phyloP scores from a whole-genome alignment of 2,329 filamentous ascomycete genomes.

The Ceratocystis harringtonii region DNA sequence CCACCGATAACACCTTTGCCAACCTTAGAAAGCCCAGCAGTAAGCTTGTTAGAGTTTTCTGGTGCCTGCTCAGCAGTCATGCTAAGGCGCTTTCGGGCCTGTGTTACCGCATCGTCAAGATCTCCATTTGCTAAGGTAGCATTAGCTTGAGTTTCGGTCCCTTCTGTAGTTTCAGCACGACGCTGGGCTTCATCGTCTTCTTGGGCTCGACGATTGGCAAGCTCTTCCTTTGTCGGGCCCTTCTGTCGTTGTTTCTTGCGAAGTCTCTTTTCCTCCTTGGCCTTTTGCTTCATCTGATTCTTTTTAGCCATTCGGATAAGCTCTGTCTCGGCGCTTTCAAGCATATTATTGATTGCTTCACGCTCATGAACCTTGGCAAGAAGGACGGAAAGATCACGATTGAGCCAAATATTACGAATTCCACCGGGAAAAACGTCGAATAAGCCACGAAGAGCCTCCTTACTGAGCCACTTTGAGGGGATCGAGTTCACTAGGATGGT shows the following conservation, averaged over 20 bases:
- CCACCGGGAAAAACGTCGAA: slow-evolving; percentile 96
- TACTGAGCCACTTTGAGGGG: slow-evolving; percentile 75
- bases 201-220: slow-evolving; percentile 30
- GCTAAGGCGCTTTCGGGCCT: slow-evolving; percentile 20
- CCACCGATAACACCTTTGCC: slow-evolving; percentile 12
- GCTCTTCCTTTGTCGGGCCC: slow-evolving; percentile 37
- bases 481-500: slow-evolving; percentile 89
- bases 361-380: slow-evolving; percentile 70
- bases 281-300: slow-evolving; percentile 54
- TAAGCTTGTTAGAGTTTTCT: slow-evolving; percentile 26
- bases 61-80: background rate
- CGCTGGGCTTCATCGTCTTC: slow-evolving; percentile 36
- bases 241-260: slow-evolving; percentile 39
- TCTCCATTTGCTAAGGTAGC: slow-evolving; percentile 39
- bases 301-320: slow-evolving; percentile 69
- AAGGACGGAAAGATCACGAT: slow-evolving; percentile 70
- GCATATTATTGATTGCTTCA: slow-evolving; percentile 50
- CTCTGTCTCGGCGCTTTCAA: slow-evolving; percentile 74
- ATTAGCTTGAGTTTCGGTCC: slow-evolving; percentile 31
- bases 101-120: slow-evolving; percentile 32
- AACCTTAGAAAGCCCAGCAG: slow-evolving; percentile 23
- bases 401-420: slow-evolving; percentile 92
- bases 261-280: slow-evolving; percentile 48
- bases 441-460: slow-evolving; percentile 64
- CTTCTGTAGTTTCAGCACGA: slow-evolving; percentile 35